Conservation (phyloP, 2,329 filamentous ascomycete genomes). For the Pseudogymnoascus sp. region DNA sequence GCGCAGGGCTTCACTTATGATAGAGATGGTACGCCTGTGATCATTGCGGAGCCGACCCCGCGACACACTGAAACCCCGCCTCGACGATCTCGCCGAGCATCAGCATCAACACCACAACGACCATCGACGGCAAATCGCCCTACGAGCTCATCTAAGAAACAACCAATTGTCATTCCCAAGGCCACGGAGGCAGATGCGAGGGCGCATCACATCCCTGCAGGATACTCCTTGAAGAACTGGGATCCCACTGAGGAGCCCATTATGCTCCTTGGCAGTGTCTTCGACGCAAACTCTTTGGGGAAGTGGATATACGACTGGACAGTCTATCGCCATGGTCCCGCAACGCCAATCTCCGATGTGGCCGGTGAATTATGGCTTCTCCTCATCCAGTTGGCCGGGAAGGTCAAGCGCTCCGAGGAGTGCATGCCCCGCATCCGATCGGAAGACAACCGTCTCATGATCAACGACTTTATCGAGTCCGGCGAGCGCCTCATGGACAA, state of each 20-base stretch:
- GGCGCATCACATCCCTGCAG: slow-evolving; percentile 68
- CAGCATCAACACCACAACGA: slow-evolving; percentile 26
- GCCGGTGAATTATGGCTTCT: slow-evolving; percentile 93
- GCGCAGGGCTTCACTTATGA: slow-evolving; percentile 24
- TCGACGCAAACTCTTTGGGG: slow-evolving; percentile 92
- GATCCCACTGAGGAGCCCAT: slow-evolving; percentile 91
- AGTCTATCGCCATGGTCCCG: slow-evolving; percentile 76
- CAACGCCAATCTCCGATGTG: slow-evolving; percentile 78
- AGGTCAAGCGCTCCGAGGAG: slow-evolving; percentile 86
- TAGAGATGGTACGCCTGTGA: slow-evolving; percentile 22
- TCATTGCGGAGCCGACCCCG: slow-evolving; percentile 9
- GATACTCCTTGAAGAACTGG: slow-evolving; percentile 98
- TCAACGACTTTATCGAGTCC: slow-evolving; percentile 83
- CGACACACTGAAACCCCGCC: slow-evolving; percentile 12
- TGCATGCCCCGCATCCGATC: slow-evolving; percentile 63
- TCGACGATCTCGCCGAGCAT: slow-evolving; percentile 23
- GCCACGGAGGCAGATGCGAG: slow-evolving; percentile 54
- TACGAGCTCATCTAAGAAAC: slow-evolving; percentile 23
- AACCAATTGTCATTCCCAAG: slow-evolving; percentile 32
- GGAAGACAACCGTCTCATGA: slow-evolving; percentile 65
- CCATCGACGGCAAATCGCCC: slow-evolving; percentile 21
- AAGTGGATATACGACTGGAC: slow-evolving; percentile 99
- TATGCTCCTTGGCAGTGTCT: slow-evolving; percentile 87
- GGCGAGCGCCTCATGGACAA: slow-evolving; percentile 81
- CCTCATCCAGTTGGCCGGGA: slow-evolving; percentile 86